Evolutionary conservation across 2,329 filamentous ascomycete genomes (phyloP), one percentile per base, ranked within the genome.

Genomic region (Clonostachys solani): DNA sequence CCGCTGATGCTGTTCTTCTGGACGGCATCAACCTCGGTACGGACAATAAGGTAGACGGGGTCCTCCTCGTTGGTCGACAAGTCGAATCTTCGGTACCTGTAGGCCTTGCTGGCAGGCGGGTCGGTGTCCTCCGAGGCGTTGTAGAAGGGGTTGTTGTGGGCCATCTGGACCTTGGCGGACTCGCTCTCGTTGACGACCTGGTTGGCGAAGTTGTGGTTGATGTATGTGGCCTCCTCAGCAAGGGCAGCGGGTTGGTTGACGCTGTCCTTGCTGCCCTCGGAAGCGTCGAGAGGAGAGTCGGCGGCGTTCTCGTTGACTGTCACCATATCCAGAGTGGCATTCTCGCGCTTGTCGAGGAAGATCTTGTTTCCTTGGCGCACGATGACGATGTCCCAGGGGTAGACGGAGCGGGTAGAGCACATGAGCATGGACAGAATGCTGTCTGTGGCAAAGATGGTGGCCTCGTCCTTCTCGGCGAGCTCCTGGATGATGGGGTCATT

Each of bases 171-270:
- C 77, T 94, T 95, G 65, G 83, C 75, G 52, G 74, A 78, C 54
- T 90, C 82, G 57, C 79, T 87, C 76, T 99, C 94, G 59, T 83
- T 71, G 56, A 99, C 92, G 45, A 95, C 90, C 77, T 99, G 94
- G 70, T 95, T 89, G 58, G 90, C 88, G 69, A 99, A 99, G 78
- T 97, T 95, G 81, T 97, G 94, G 83, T 99, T 99, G 81, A 99
- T 99, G 77, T 96, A 95, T 45, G 94, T 99, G 47, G 94, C 94
- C 74, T 99, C 94, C 69, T 96, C 87, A 62, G 95, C 92, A 49
- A 99, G 84, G 46, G 92, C 90, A 47, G 77, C 74, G n/a, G 94
- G 94, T 63, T 91, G 91, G 81, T 99, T 99, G 72, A 99, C 87
- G 55, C 81, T 77, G 65, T 99, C 94, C 74, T 96, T 95, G 76